Evolutionary conservation across 2,329 filamentous ascomycete species (phyloP).

Genomic region (Ascomycota sp.): DNA sequence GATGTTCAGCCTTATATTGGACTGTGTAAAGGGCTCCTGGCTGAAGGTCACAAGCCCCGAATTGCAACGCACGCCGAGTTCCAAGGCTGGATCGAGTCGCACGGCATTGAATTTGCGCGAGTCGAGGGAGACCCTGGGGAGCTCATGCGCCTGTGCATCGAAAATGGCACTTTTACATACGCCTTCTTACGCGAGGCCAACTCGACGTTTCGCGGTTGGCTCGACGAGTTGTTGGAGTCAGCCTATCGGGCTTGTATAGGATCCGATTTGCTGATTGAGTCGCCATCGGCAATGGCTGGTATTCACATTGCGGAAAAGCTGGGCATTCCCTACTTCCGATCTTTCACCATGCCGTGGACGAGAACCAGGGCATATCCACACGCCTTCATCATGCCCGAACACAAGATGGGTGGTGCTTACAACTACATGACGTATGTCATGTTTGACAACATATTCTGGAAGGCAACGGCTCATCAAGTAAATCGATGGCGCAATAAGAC

Average conservation of each 20-base stretch:
- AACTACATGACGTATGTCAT: constrained; percentile 91
- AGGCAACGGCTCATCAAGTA: constrained; percentile 72
- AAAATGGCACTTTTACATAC: constrained; percentile 92
- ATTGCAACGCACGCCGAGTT: constrained; percentile 93
- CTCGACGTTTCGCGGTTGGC: constrained; percentile 78
- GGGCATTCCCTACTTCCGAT: constrained; percentile 84
- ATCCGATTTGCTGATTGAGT: constrained; percentile 81
- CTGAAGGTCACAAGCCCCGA: constrained; percentile 65
- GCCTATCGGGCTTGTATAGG: constrained; percentile 71
- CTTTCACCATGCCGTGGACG: constrained; percentile 98
- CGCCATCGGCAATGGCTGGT: constrained; percentile 88
- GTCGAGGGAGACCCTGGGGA: constrained; percentile 85
- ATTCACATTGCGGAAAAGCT: constrained; percentile 94
- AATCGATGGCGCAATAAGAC: constrained; percentile 80
- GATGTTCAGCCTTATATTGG: constrained; percentile 98
- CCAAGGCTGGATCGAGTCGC: constrained; percentile 68
- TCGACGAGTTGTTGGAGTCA: constrained; percentile 68
- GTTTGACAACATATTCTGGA: constrained; percentile 96
- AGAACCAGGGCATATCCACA: constrained; percentile 89
- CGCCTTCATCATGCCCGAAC: constrained; percentile 80
- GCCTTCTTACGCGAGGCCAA: constrained; percentile 79
- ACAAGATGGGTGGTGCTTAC: constrained; percentile 87
- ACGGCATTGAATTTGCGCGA: constrained; percentile 80
- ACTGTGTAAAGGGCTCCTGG: constrained; percentile 72
- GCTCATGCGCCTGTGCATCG: constrained; percentile 87